A percentile compares a stretch with the other conserved stretches of the same genome.
Conservation (phyloP, 192 early-diverging fungal species). For the Backusella morwellensis region DNA sequence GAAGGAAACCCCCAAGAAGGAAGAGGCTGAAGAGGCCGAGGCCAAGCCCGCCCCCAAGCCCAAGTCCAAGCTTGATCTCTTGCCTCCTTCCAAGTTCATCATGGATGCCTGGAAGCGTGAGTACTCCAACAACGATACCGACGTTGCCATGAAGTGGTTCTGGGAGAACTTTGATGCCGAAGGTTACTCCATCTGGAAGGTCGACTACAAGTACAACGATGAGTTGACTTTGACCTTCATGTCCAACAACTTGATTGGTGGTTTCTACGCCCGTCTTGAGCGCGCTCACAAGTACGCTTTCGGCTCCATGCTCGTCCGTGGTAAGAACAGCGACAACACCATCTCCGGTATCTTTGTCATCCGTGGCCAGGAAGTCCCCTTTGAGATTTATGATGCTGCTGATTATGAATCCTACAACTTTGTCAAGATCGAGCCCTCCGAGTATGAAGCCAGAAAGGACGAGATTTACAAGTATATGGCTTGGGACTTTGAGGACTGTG, state of each 20-base stretch:
- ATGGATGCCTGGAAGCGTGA: slow-evolving; percentile 96
- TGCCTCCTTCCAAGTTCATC: slow-evolving; percentile 79
- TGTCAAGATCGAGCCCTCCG: slow-evolving; percentile 63
- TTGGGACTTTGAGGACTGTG: slow-evolving; percentile 76
- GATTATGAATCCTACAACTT: slow-evolving; percentile 90
- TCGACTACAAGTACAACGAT: slow-evolving; percentile 94
- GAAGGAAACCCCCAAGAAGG: slow-evolving; percentile 34
- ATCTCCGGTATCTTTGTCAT: slow-evolving; percentile 95
- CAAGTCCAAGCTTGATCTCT: slow-evolving; percentile 86
- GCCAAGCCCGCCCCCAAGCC: slow-evolving; percentile 81
- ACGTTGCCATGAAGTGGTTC: slow-evolving; percentile 88
- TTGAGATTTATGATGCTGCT: slow-evolving; percentile 71
- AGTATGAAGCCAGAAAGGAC: slow-evolving; percentile 55
- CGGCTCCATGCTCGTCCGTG: slow-evolving; percentile 79
- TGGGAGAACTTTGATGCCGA: slow-evolving; percentile 88
- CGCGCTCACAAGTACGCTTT: slow-evolving; percentile 93
- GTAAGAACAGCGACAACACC: slow-evolving; percentile 81
- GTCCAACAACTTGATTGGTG: slow-evolving; percentile 93
- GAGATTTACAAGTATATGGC: slow-evolving; percentile 65
- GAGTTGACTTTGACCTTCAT: slow-evolving; percentile 89
- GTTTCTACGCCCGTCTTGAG: slow-evolving; percentile 92
- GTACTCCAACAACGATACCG: slow-evolving; percentile 97
- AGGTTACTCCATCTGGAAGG: slow-evolving; percentile 91
- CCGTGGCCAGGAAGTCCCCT: slow-evolving; percentile 82
- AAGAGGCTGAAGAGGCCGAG: slow-evolving; percentile 51